Evolutionary conservation across 2,329 filamentous ascomycete genomes (phyloP), one percentile per base, ranked within the genome.

Genomic region (Fusarium torreyae): DNA sequence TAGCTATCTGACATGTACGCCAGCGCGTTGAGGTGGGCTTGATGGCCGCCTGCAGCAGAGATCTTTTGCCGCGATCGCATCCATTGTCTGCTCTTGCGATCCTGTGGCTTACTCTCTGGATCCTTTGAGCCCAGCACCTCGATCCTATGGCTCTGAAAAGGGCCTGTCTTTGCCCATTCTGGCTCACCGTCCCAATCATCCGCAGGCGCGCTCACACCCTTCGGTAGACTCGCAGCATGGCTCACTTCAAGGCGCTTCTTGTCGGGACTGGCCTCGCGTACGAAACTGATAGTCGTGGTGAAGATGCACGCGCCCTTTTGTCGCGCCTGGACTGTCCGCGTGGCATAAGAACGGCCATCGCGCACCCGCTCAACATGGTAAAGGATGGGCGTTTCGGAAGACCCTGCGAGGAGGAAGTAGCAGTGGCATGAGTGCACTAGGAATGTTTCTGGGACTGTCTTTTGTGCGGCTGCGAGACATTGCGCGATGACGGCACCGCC

Each of bases 351-450:
- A 63, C 91, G 90, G 10, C 96, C 96, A 77, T 97, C 94, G 57
- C 96, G 91, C 48, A 99, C 94, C 53, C 93, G 89, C 83, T 98
- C 96, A 46, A 99, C 96, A 77, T 98, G 93, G 83, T 97, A 98
- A 66, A 98, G 86, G 70, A 98, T 92, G 33, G 96, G 95, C 18
- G 96, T 91, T 63, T 92, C 89, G 14, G 89, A 86, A 76, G 95
- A 92, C 28, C 96, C 96, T 6, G 95, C 94, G 3, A 98, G 89
- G 34, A 99, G 90, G 80, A 99, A 99, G 84, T 98, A 99, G 87
- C 96, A 98, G 86, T 99, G 96, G 92, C 97, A 98, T 77, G 92
- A 95, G 84, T 99, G 96, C 50, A 96, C 89, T 63, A 90, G 88
- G 81, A 97, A 98, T 77, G 92, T 86, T 26, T 84, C 79, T 0